Percentiles rank a stretch among this genome's conserved stretches.
phyloP scores from a whole-genome alignment of 176 grass and related monocot species.

The Miscanthus lutarioriparius region DNA sequence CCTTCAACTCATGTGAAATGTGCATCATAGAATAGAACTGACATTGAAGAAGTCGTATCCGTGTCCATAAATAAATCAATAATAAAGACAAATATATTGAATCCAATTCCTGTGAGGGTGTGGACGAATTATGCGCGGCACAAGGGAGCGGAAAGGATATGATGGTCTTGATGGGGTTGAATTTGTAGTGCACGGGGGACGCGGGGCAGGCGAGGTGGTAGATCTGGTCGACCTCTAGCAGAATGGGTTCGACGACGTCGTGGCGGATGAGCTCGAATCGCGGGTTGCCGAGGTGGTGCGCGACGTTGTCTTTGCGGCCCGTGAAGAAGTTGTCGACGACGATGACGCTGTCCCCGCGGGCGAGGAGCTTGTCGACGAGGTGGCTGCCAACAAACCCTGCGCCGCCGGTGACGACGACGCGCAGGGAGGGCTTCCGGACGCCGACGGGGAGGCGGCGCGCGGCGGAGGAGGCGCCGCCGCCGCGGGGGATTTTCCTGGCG shows the following conservation, averaged over 20 bases:
- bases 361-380: slow-evolving; percentile 80
- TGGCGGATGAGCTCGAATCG: slow-evolving; percentile 90
- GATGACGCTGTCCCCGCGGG: slow-evolving; percentile 85
- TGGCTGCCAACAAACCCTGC: slow-evolving; percentile 91
- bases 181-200: slow-evolving; percentile 94
- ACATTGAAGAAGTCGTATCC: neutral
- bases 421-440: slow-evolving; percentile 55
- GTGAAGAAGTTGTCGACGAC: slow-evolving; percentile 99
- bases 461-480: neutral
- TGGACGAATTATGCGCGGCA: neutral
- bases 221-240: slow-evolving; percentile 99
- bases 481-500: slow-evolving; percentile 9
- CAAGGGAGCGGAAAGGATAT: slow-evolving; percentile 60
- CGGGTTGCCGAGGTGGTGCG: slow-evolving; percentile 77
- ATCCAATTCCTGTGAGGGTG: neutral
- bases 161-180: slow-evolving; percentile 97
- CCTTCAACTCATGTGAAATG: neutral
- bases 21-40: neutral
- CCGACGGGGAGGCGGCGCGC: slow-evolving; percentile 66
- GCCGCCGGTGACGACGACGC: slow-evolving; percentile 81
- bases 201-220: slow-evolving; percentile 98
- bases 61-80: neutral
- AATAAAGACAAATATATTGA: neutral
- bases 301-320: slow-evolving; percentile 84
- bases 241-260: slow-evolving; percentile 94